Evolutionary conservation across 306 rosid species (phyloP), one percentile per base, ranked within the genome.

Genomic region (Oxytropis ochrocephala): DNA sequence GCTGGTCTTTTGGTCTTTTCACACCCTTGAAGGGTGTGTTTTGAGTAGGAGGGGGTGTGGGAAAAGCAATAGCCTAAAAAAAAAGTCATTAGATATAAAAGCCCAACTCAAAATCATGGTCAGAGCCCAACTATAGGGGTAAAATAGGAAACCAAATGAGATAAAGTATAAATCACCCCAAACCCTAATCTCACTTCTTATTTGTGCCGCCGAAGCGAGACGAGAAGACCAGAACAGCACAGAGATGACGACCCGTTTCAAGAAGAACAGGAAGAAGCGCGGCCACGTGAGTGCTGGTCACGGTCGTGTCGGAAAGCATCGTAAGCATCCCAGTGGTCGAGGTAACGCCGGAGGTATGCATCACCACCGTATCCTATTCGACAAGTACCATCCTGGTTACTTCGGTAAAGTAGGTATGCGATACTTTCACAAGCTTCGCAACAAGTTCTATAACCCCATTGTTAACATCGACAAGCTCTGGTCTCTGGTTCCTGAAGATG

Each of bases 291-390:
- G 97, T 38, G 96, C 96, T 13, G 95, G 97, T 0, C 97, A 91
- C 38, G 97, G 97, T 1, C 86, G 95, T 5, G 83, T 91, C 42
- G 97, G 97, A 0, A 91, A 91, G 49, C 97, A 91, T 85, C 74
- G 95, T 3, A 91, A 88, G 89, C 97, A 91, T 46, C 97, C 97
- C 1, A 92, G 97, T 0, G 97, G 97, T 18, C 86, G 97, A 0
- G 95, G 97, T 27, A 91, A 91, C 73, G 97, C 97, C 46, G 97
- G 97, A 47, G 97, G 97, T 12, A 86, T 91, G 97, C 97, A 91
- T 85, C 97, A 90, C 80, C 97, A 91, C 78, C 86, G 95, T 1
- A 91, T 91, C 76, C 90, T 91, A 3, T 91, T 91, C 90, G 97
- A 91, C 81, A 91, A 91, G 82, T 91, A 91, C 49, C 97, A 91